phyloP scores from a whole-genome alignment of 768 basidiomycete genomes.

The Kwoniella shandongensis region DNA sequence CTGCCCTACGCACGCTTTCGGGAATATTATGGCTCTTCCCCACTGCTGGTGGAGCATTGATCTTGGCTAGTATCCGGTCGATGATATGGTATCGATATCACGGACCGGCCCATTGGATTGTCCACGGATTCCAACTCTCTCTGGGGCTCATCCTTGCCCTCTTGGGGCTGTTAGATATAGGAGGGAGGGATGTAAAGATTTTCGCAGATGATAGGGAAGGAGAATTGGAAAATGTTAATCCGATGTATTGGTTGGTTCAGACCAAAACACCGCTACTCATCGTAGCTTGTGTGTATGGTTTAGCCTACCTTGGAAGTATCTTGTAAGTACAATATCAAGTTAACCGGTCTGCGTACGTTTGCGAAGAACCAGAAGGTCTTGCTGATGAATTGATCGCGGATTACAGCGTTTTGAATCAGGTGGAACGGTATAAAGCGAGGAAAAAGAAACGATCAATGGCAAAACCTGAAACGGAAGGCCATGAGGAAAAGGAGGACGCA shows the following conservation, averaged over 20 bases:
- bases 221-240: constrained; percentile 11
- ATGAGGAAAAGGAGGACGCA: too few species aligned
- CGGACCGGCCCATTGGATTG: constrained; percentile 21
- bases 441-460: too few species aligned
- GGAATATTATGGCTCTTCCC: constrained; percentile 46
- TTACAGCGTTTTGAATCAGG: too few species aligned
- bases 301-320: neutral
- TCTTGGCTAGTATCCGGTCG: constrained; percentile 17
- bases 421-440: too few species aligned
- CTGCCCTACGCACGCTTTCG: constrained; percentile 24
- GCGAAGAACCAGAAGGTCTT: neutral
- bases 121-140: constrained; percentile 18
- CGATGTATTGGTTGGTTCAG: constrained; percentile 21
- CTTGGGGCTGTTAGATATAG: constrained; percentile 38
- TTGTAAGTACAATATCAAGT: constrained; percentile 4
- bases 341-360: too few species aligned
- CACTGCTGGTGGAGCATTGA: constrained; percentile 25
- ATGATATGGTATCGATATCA: constrained; percentile 31
- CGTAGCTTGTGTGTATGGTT: constrained; percentile 12
- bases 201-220: constrained; percentile 3
- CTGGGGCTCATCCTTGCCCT: constrained; percentile 24
- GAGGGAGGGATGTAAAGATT: constrained; percentile 21
- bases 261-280: constrained; percentile 13
- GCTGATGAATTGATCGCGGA: too few species aligned
- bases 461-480: too few species aligned